Percentiles rank a stretch among this genome's conserved stretches.
phyloP scores from a whole-genome alignment of 1,139 yeast species.

The Yamadazyma membranifaciens region DNA sequence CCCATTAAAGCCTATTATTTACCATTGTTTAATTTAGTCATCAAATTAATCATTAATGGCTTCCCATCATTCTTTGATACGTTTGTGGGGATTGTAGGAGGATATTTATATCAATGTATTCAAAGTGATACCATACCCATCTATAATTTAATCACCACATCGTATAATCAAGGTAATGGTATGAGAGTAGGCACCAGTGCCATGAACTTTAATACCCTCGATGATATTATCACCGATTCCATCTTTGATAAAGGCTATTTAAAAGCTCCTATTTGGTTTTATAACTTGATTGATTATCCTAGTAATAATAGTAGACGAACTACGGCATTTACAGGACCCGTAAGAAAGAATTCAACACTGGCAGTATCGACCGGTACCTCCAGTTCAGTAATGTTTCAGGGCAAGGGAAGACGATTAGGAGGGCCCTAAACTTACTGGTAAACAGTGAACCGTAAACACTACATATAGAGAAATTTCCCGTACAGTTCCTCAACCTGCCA shows the following conservation, averaged over 20 bases:
- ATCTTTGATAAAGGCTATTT: slow-evolving; percentile 44
- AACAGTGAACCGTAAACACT: background rate
- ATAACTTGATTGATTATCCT: slow-evolving; percentile 32
- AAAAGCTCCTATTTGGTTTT: slow-evolving; percentile 42
- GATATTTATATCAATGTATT: slow-evolving; percentile 58
- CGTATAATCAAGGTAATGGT: slow-evolving; percentile 24
- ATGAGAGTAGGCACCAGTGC: slow-evolving; percentile 30
- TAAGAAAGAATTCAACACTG: background rate
- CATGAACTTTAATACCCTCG: background rate
- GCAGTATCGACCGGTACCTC: slow-evolving; percentile 19
- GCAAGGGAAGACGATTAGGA: slow-evolving; percentile 38
- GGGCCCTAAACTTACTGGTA: slow-evolving; percentile 10
- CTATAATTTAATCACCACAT: slow-evolving; percentile 44
- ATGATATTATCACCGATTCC: slow-evolving; percentile 30
- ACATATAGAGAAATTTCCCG: background rate
- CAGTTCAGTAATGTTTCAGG: slow-evolving; percentile 22
- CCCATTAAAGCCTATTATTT: slow-evolving; percentile 59
- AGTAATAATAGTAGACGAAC: slow-evolving; percentile 23
- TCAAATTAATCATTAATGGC: slow-evolving; percentile 47
- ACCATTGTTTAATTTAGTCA: slow-evolving; percentile 54
- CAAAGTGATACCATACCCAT: slow-evolving; percentile 53
- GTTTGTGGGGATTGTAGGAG: slow-evolving; percentile 50
- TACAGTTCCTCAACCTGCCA: background rate
- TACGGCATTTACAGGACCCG: slow-evolving; percentile 26
- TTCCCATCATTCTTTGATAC: slow-evolving; percentile 36